These are phyloP conservation scores for Hyphopichia burtonii DNA, from an alignment of 1,139 yeast species.

Conservation along the genomic window DNA sequence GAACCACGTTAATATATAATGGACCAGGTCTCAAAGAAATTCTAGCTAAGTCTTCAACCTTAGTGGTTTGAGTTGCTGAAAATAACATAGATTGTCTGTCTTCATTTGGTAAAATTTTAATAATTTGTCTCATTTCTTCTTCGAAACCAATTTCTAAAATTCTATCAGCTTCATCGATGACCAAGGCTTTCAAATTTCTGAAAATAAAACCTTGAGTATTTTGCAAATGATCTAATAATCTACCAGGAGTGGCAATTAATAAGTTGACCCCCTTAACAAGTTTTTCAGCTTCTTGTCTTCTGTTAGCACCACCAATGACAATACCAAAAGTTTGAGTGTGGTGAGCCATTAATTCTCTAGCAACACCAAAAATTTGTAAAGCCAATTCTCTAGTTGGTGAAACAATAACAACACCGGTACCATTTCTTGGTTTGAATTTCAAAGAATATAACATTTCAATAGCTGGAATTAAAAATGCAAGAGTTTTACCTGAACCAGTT, in stretches of 20 bases:
- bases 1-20: slow-evolving; percentile 89
- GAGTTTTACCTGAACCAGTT: slow-evolving; percentile 96
- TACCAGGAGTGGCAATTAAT: slow-evolving; percentile 95
- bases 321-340: slow-evolving; percentile 95
- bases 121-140: slow-evolving; percentile 97
- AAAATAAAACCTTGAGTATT: slow-evolving; percentile 92
- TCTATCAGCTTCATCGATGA: slow-evolving; percentile 97
- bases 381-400: slow-evolving; percentile 92
- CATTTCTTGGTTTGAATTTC: slow-evolving; percentile 87
- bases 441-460: slow-evolving; percentile 86
- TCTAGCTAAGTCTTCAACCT: slow-evolving; percentile 96
- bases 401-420: slow-evolving; percentile 82
- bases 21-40: slow-evolving; percentile 96
- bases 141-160: slow-evolving; percentile 96
- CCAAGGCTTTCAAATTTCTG: slow-evolving; percentile 88
- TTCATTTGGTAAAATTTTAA: slow-evolving; percentile 88
- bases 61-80: slow-evolving; percentile 98
- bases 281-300: slow-evolving; percentile 96
- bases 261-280: slow-evolving; percentile 90
- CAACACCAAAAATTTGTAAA: slow-evolving; percentile 94
- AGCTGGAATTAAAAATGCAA: slow-evolving; percentile 94
- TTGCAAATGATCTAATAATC: slow-evolving; percentile 93
- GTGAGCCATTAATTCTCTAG: slow-evolving; percentile 85
- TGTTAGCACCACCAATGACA: slow-evolving; percentile 97
- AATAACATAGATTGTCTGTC: slow-evolving; percentile 96